These are phyloP conservation scores for Termitomyces titanicus DNA, from an alignment of 768 basidiomycete species.

Conservation along the genomic window DNA sequence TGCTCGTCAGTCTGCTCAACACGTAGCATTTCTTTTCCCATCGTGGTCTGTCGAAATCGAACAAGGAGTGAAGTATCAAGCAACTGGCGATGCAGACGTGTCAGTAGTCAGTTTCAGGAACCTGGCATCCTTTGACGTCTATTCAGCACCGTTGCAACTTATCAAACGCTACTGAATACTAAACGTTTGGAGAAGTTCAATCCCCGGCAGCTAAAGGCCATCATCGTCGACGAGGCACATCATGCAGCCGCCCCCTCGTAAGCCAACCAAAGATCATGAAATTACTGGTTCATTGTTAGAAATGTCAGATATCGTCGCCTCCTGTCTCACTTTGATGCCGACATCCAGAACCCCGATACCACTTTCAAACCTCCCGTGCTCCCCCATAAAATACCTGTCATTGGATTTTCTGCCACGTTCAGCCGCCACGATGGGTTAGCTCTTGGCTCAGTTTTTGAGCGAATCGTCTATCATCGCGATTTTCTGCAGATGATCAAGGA, in stretches of 20 bases:
- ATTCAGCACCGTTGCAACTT: conserved; percentile 79
- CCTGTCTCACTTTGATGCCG: conserved; percentile 75
- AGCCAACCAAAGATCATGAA: conserved; percentile 18
- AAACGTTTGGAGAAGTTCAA: conserved; percentile 74
- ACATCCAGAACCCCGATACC: conserved; percentile 54
- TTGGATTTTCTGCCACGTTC: conserved; percentile 96
- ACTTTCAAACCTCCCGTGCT: conserved; percentile 31
- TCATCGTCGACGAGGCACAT: conserved; percentile 93
- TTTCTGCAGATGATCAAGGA: conserved; percentile 93
- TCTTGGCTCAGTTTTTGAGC: conserved; percentile 83
- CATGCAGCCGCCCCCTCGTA: conserved; percentile 93
- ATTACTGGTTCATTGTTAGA: not conserved
- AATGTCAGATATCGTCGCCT: conserved; percentile 67
- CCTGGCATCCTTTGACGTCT: not conserved
- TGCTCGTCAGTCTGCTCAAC: conserved; percentile 79
- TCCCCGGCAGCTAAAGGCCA: conserved; percentile 59
- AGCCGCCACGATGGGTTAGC: conserved; percentile 88
- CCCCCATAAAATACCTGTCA: conserved; percentile 64
- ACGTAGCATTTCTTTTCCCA: conserved; percentile 64
- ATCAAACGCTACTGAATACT: conserved; percentile 73
- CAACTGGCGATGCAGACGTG: conserved; percentile 84
- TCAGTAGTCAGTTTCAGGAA: conserved; percentile 32
- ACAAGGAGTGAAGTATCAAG: conserved; percentile 72
- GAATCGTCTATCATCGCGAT: conserved; percentile 89
- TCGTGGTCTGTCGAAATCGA: conserved; percentile 87